Evolutionary conservation across 352 stramenopile species (phyloP).

Genomic region (Globisporangium ultimum): DNA sequence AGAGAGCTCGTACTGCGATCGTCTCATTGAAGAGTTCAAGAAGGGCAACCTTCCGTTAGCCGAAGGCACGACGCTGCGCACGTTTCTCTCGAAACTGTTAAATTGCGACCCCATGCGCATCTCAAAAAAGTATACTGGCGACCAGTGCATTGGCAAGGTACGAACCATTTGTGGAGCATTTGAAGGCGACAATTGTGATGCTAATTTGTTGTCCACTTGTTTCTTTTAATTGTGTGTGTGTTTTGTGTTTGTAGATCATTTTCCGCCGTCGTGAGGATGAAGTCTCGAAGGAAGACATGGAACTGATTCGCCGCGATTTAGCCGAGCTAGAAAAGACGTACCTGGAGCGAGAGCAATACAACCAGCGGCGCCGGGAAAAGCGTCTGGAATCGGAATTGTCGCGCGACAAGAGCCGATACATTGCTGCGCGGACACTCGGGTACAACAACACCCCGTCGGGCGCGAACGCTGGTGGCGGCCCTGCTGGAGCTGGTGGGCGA

Average conservation of each 20-base stretch:
- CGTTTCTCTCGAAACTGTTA: constrained; percentile 96
- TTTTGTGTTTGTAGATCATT: constrained; percentile 35
- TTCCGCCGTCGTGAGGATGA: constrained; percentile 58
- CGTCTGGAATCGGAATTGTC: constrained; percentile 79
- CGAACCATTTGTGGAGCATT: background rate
- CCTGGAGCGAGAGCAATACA: constrained; percentile 94
- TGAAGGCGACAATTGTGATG: background rate
- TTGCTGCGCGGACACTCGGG: constrained; percentile 22
- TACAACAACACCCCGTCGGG: constrained; percentile 16
- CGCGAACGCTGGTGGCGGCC: background rate
- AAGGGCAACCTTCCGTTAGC: constrained; percentile 95
- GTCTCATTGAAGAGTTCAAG: constrained; percentile 97
- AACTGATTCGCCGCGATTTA: constrained; percentile 71
- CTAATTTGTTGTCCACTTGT: too few relatives aligned
- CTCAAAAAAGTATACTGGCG: constrained; percentile 98
- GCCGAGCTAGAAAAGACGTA: constrained; percentile 95
- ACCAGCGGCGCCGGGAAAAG: constrained; percentile 89
- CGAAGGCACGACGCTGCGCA: constrained; percentile 96
- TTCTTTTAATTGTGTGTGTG: background rate
- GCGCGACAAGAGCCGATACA: constrained; percentile 65
- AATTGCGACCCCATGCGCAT: constrained; percentile 99
- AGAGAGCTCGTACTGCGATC: constrained; percentile 97
- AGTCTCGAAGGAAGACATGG: constrained; percentile 76
- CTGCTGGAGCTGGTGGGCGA: background rate
- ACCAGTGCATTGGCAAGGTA: constrained; percentile 98